Conservation (phyloP, 306 rosid genomes). For the Fragaria vesca region DNA sequence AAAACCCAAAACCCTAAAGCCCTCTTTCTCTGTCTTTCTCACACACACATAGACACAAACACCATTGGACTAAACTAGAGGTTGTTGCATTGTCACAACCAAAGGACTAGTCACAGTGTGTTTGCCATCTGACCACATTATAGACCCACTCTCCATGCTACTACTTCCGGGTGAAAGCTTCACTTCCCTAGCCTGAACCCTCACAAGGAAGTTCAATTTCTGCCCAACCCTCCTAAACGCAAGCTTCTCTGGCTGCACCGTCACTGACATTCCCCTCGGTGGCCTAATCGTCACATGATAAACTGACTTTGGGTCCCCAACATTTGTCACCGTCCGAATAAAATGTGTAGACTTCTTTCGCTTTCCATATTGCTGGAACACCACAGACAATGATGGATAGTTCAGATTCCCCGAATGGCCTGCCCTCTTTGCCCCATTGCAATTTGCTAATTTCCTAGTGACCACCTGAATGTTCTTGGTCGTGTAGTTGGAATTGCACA, state of each 20-base stretch:
- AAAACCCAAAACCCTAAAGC: conserved; percentile 34
- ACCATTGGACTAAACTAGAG: conserved; percentile 41
- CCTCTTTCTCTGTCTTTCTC: not conserved
- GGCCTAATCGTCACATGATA: conserved; percentile 58
- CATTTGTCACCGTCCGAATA: conserved; percentile 80
- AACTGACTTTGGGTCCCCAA: conserved; percentile 67
- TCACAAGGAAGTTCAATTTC: conserved; percentile 75
- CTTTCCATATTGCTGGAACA: conserved; percentile 79
- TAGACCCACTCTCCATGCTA: conserved; percentile 53
- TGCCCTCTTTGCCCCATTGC: conserved; percentile 62
- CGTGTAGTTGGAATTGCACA: conserved; percentile 82
- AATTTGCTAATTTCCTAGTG: conserved; percentile 67
- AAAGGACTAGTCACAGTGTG: conserved; percentile 78
- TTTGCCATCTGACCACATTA: conserved; percentile 82
- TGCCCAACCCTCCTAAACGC: conserved; percentile 70
- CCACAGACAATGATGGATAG: conserved; percentile 73
- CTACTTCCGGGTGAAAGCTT: conserved; percentile 79
- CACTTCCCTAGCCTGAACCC: conserved; percentile 61
- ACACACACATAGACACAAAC: not conserved
- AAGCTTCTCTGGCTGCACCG: conserved; percentile 71
- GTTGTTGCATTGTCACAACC: conserved; percentile 91
- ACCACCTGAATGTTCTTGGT: conserved; percentile 54
- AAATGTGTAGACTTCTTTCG: conserved; percentile 76
- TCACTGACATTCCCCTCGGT: conserved; percentile 49
- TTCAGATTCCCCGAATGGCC: conserved; percentile 84